Evolutionary conservation across 495 filamentous ascomycete species (phyloP), one percentile per base, ranked within the genome.

Genomic region (Schizothecium vesticola): DNA sequence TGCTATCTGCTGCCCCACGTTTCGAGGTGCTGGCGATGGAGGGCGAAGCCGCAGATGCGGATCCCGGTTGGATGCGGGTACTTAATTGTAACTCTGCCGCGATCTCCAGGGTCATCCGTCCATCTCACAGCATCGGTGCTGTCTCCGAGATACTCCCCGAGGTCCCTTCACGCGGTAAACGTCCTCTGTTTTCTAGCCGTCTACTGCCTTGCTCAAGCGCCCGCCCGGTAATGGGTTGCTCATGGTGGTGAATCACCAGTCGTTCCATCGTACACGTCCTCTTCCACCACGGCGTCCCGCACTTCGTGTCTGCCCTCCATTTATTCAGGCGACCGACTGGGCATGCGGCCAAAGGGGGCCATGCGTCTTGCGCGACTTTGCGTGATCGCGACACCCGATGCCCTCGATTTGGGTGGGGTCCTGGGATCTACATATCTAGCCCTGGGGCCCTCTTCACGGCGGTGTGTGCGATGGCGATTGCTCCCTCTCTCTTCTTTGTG

Each of bases 311-410:
- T 62, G 59, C 65, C 25, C 26, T 24, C 58, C 19, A 22, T 29
- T 51, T 63, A 66, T 57, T 64, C 65, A 71, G 65, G 56, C 64
- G 61, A 65, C 67, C 57, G 51, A 67, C 62, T 59, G 36, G 61
- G 60, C 61, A 58, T 61, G 64, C 65, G 56, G 65, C 28, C 33
- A 36, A 24, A 60, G 64, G 65, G 57, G 55, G 67, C 56, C 31
- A 59, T 68, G 71, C 61, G 60, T 59, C 24, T 70, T 60, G 68
- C 68, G 71, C 65, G 63, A 72, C 26, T 56, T 72, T 73, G 71
- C 71, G 71, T 73, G 68, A 73, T 73, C 63, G 63, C 59, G n/a
- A 26, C 25, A 55, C 43, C 31, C 62, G 25, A 29, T 51, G 51
- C 25, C 68, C 58, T 64, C 43, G 56, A 61, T 43, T 51, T 7